Evolutionary conservation across 2,329 filamentous ascomycete genomes (phyloP).

Genomic region (Colletotrichum lindemuthianum): DNA sequence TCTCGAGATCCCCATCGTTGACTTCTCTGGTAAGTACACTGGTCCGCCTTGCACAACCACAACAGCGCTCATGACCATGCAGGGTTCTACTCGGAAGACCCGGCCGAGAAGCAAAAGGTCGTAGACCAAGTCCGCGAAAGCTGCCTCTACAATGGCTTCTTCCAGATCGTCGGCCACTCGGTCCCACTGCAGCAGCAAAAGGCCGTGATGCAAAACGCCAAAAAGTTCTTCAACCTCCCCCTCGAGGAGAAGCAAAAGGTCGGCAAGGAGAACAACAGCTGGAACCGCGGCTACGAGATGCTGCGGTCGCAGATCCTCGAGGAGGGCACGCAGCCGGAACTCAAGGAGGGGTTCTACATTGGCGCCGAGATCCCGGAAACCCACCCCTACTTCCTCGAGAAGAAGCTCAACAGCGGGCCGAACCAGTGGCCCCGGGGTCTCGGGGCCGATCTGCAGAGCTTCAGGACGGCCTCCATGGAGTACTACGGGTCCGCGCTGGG

Average conservation of each 20-base stretch:
- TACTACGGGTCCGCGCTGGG: constrained; percentile 53
- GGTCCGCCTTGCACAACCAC: accelerated
- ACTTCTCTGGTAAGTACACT: constrained; percentile 41
- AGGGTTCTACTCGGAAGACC: constrained; percentile 38
- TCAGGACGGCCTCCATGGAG: constrained; percentile 50
- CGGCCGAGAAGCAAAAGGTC: constrained; percentile 42
- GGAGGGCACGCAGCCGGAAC: constrained; percentile 54
- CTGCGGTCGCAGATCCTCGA: constrained; percentile 57
- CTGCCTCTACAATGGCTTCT: constrained; percentile 61
- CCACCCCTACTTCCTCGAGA: constrained; percentile 53
- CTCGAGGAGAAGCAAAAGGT: constrained; percentile 56
- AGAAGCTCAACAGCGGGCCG: constrained; percentile 51
- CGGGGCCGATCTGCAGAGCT: constrained; percentile 42
- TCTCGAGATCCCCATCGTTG: constrained; percentile 42
- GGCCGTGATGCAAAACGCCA: constrained; percentile 51
- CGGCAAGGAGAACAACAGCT: constrained; percentile 48
- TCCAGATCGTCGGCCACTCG: constrained; percentile 61
- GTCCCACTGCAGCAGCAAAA: constrained; percentile 53
- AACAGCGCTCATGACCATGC: background rate
- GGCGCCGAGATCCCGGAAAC: constrained; percentile 51
- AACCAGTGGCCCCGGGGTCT: constrained; percentile 56
- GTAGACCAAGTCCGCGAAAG: constrained; percentile 51
- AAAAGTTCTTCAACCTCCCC: constrained; percentile 56
- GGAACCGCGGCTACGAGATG: constrained; percentile 62
- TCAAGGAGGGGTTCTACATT: constrained; percentile 57